A percentile compares a stretch with the other conserved stretches of the same genome.
Evolutionary conservation across 371 early-diverging fungal species (phyloP).

Genomic region (Neoconidiobolus thromboides): DNA sequence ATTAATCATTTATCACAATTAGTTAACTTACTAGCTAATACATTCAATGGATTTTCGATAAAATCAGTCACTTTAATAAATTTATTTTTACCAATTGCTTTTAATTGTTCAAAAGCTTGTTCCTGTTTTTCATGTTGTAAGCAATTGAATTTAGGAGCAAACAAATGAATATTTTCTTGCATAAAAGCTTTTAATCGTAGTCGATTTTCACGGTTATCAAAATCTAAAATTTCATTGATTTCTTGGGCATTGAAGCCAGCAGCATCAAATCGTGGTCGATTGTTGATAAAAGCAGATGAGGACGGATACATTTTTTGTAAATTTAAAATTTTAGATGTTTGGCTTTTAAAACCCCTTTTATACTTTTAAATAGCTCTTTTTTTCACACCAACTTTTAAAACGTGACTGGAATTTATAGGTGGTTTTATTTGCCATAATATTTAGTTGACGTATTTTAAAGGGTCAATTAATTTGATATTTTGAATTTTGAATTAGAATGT

Average conservation of each 20-base stretch:
- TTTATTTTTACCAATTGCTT: constrained; percentile 27
- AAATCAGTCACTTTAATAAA: constrained; percentile 50
- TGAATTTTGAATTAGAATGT: too few relatives aligned
- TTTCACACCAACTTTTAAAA: too few relatives aligned
- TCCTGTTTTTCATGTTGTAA: constrained; percentile 34
- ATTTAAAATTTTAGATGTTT: too few relatives aligned
- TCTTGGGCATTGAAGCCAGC: constrained; percentile 7
- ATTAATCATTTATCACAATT: not conserved
- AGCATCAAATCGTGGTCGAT: not conserved
- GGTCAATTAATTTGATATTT: too few relatives aligned
- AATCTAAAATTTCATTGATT: constrained; percentile 17
- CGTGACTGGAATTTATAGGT: too few relatives aligned
- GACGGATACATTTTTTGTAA: not conserved
- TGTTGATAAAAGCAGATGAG: constrained; percentile 4
- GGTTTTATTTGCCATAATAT: too few relatives aligned
- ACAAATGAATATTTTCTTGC: constrained; percentile 15
- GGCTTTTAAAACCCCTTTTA: too few relatives aligned
- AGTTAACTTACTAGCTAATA: constrained; percentile 26
- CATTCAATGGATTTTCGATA: constrained; percentile 47
- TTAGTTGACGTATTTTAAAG: too few relatives aligned
- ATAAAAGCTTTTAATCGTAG: constrained; percentile 18
- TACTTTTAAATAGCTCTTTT: too few relatives aligned
- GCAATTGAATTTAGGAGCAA: constrained; percentile 36
- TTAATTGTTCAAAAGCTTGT: constrained; percentile 39
- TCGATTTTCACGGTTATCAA: constrained; percentile 32